A percentile compares a stretch with the other conserved stretches of the same genome.
Conservation (phyloP, 805 yeast genomes). For the Zygotorulaspora florentina region DNA sequence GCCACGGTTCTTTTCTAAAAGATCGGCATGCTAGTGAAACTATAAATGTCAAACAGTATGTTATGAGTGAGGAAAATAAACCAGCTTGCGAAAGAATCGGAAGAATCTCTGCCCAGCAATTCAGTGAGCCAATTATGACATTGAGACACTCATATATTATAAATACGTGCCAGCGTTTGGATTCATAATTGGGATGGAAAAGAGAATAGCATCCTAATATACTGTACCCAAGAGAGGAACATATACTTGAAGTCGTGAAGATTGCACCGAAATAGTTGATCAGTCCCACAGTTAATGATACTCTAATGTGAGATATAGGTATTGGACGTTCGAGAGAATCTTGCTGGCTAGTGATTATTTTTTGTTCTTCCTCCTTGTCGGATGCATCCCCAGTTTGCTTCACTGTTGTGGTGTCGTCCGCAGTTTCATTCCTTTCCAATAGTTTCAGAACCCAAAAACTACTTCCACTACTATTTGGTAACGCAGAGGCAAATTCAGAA, state of each 20-base stretch:
- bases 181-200: slow-evolving; percentile 35
- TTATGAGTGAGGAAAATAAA: slow-evolving; percentile 47
- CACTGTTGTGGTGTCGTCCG: not conserved
- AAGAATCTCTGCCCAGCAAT: slow-evolving; percentile 48
- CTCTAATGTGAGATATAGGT: slow-evolving; percentile 5
- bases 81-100: slow-evolving; percentile 50
- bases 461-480: slow-evolving; percentile 58
- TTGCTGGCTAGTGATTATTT: slow-evolving; percentile 11
- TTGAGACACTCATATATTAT: slow-evolving; percentile 46
- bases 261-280: slow-evolving; percentile 59
- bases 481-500: slow-evolving; percentile 50
- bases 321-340: slow-evolving; percentile 5
- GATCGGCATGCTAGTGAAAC: slow-evolving; percentile 49
- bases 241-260: slow-evolving; percentile 58
- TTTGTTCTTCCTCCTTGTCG: slow-evolving; percentile 8
- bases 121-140: slow-evolving; percentile 42
- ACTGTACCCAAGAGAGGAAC: slow-evolving; percentile 49
- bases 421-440: slow-evolving; percentile 29
- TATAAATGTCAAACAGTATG: slow-evolving; percentile 52
- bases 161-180: slow-evolving; percentile 52
- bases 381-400: not conserved
- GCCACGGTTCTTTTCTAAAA: slow-evolving; percentile 41
- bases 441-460: slow-evolving; percentile 55
- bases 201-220: slow-evolving; percentile 49
- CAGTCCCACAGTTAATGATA: slow-evolving; percentile 47